phyloP scores from a whole-genome alignment of 208 protist species.

The Crithidia sp. region DNA sequence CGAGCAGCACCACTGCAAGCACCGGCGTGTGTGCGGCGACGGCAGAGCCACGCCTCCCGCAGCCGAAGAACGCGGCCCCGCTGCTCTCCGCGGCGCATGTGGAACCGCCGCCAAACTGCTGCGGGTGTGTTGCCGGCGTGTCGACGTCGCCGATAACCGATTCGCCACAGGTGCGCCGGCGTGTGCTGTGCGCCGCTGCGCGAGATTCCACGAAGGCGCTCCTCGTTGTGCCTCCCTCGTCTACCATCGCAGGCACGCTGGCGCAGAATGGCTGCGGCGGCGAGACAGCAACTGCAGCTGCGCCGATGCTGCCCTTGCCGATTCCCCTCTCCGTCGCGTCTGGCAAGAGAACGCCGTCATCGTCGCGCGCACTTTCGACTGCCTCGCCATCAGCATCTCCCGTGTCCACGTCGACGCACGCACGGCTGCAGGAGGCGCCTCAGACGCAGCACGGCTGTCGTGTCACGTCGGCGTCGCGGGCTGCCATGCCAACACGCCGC shows the following conservation, averaged over 20 bases:
- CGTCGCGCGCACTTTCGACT: neutral
- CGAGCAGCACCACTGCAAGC: neutral
- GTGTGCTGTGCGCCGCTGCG: neutral
- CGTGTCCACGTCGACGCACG: neutral
- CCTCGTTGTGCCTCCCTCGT: neutral
- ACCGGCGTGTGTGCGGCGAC: conserved; percentile 5
- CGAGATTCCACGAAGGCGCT: neutral
- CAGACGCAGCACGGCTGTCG: conserved; percentile 19
- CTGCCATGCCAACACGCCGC: neutral
- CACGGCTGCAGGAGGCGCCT: conserved; percentile 9
- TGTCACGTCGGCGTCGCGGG: neutral
- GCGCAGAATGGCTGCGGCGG: neutral
- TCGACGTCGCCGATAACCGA: neutral
- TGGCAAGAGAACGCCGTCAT: neutral
- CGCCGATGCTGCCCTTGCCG: conserved; percentile 29
- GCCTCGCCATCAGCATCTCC: neutral
- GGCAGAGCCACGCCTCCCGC: neutral
- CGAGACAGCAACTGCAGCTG: neutral
- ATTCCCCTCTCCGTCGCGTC: conserved; percentile 40
- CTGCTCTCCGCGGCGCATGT: neutral
- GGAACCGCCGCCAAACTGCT: neutral
- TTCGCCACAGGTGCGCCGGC: conserved; percentile 10
- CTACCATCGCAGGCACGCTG: neutral
- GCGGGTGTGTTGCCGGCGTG: neutral
- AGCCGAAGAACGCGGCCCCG: neutral